Percentiles rank a stretch among this genome's conserved stretches.
Conservation (phyloP, 257 asterid genomes). For the Penstemon davidsonii region DNA sequence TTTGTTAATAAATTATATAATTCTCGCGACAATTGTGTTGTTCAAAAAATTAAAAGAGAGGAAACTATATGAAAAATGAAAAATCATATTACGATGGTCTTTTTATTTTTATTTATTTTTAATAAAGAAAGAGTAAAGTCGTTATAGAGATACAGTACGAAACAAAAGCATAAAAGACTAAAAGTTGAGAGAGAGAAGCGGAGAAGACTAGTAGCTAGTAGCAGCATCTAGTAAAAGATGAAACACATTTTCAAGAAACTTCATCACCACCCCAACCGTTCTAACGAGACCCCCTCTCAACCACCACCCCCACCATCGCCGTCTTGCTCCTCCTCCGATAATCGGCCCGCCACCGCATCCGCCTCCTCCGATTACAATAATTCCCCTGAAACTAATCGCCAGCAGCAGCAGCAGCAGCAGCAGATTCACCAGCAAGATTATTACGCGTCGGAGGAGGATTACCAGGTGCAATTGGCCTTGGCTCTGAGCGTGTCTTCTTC, state of each 20-base stretch:
- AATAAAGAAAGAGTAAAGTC: too few species aligned
- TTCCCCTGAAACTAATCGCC: constrained; percentile 33
- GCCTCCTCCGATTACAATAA: constrained; percentile 17
- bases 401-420: constrained; percentile 50
- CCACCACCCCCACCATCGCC: constrained; percentile 44
- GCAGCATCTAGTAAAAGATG: constrained; percentile 38
- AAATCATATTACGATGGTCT: too few species aligned
- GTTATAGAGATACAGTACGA: too few species aligned
- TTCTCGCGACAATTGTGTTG: too few species aligned
- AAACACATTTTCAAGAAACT: constrained; percentile 97
- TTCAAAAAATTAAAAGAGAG: too few species aligned
- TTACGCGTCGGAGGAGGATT: constrained; percentile 90
- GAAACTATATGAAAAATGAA: too few species aligned
- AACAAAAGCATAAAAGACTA: background rate
- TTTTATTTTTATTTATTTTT: too few species aligned
- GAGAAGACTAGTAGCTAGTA: background rate
- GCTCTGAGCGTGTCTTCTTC: constrained; percentile 92
- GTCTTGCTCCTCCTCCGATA: constrained; percentile 38
- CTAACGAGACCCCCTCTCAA: constrained; percentile 69
- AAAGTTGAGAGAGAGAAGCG: constrained; percentile 11
- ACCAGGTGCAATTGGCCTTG: constrained; percentile 87
- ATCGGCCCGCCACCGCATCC: constrained; percentile 36
- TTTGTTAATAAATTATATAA: too few species aligned
- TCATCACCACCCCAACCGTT: constrained; percentile 91
- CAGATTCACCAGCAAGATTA: constrained; percentile 57